Conservation (phyloP, 2,329 filamentous ascomycete genomes). For the Hypoxylon sp. region DNA sequence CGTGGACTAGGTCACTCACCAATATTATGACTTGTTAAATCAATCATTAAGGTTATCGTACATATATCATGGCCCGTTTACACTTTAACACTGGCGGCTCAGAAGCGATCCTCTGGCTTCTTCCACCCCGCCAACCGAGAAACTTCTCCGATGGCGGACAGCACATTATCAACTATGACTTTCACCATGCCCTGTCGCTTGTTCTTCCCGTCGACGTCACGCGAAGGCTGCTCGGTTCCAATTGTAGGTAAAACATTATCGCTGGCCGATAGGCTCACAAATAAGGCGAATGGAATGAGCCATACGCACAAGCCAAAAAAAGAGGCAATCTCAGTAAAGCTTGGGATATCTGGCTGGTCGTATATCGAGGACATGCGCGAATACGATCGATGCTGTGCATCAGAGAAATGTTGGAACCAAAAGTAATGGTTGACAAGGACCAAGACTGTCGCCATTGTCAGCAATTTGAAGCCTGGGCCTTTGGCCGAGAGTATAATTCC, state of each 20-base stretch:
- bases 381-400: constrained; percentile 70
- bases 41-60: constrained; percentile 8
- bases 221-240: constrained; percentile 76
- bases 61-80: constrained; percentile 25
- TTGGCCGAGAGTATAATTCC: neutral
- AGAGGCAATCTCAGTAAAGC: constrained; percentile 93
- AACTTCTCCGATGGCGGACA: constrained; percentile 67
- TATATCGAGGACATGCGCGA: constrained; percentile 72
- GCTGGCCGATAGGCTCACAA: constrained; percentile 92
- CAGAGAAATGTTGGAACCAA: constrained; percentile 95
- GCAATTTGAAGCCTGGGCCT: constrained; percentile 14
- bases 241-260: constrained; percentile 97
- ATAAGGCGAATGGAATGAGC: constrained; percentile 95
- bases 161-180: constrained; percentile 71
- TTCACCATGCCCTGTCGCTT: constrained; percentile 77
- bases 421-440: constrained; percentile 93
- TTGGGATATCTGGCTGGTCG: constrained; percentile 76
- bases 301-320: constrained; percentile 98
- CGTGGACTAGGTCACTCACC: constrained; percentile 18
- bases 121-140: constrained; percentile 59
- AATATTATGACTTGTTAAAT: constrained; percentile 7
- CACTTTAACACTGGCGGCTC: constrained; percentile 24
- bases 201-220: constrained; percentile 61
- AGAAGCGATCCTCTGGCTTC: constrained; percentile 58
- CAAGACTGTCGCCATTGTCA: constrained; percentile 69